These are phyloP conservation scores for Phanerochaete carnosa DNA, from an alignment of 768 basidiomycete genomes.

Conservation along the genomic window DNA sequence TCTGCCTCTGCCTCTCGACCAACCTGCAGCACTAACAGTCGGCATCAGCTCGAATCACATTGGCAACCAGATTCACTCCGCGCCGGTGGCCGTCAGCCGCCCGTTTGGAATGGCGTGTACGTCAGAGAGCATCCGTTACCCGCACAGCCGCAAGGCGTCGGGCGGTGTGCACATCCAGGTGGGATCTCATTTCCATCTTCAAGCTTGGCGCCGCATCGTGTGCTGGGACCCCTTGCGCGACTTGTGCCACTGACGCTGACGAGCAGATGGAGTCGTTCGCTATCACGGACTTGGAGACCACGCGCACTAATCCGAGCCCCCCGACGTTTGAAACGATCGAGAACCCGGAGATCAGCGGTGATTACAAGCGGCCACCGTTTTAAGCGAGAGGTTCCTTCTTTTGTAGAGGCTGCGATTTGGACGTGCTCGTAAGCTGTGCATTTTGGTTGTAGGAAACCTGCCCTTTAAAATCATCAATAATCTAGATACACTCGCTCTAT, in stretches of 20 bases:
- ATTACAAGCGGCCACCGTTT: slow-evolving; percentile 17
- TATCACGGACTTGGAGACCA: slow-evolving; percentile 17
- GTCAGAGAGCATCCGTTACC: slow-evolving; percentile 6
- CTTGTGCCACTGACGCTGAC: no score
- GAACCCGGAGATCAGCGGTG: slow-evolving; percentile 8
- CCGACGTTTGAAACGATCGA: slow-evolving; percentile 1
- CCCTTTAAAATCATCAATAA: no score
- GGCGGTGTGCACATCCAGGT: slow-evolving; percentile 62
- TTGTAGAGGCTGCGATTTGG: no score
- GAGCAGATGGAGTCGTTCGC: slow-evolving; percentile 67
- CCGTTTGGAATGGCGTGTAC: not conserved
- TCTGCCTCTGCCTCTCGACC: not conserved
- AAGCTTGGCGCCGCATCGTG: no score
- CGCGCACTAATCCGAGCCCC: not conserved
- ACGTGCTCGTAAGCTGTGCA: no score
- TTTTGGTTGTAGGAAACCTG: no score
- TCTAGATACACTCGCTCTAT: no score
- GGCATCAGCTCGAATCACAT: slow-evolving; percentile 13
- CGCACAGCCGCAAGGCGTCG: slow-evolving; percentile 10
- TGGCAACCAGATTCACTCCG: not conserved
- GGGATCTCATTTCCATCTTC: not conserved
- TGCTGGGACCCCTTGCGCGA: no score
- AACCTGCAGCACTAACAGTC: slow-evolving; percentile 4
- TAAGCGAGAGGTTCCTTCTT: no score
- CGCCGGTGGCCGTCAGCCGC: no score